Evolutionary conservation across 2,329 filamentous ascomycete genomes (phyloP).

Genomic region (Clonostachys chloroleuca): DNA sequence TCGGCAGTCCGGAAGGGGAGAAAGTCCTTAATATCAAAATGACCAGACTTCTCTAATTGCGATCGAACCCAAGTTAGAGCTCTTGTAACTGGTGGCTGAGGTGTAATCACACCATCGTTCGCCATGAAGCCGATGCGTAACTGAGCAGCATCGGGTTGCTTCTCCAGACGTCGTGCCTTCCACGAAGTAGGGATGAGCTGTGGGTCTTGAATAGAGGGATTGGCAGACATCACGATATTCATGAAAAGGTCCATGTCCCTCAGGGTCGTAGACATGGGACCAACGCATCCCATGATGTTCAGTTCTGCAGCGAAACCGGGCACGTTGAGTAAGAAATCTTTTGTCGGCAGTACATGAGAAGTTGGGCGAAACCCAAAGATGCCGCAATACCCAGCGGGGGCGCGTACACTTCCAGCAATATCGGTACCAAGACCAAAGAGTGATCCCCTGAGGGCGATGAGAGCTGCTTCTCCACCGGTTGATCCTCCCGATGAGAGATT

Average conservation of each 20-base stretch:
- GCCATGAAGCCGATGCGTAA: too few relatives aligned
- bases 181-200: conserved; percentile 32
- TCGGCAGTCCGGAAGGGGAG: conserved; percentile 11
- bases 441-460: conserved; percentile 33
- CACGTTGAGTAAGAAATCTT: neutral
- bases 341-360: conserved; percentile 16
- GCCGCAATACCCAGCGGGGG: conserved; percentile 36
- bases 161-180: conserved; percentile 6
- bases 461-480: conserved; percentile 50
- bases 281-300: conserved; percentile 15
- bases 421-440: conserved; percentile 37
- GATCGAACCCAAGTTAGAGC: conserved; percentile 9
- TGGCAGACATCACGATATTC: conserved; percentile 23
- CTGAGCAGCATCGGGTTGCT: neutral
- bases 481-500: conserved; percentile 58
- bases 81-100: conserved; percentile 14
- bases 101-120: conserved; percentile 6
- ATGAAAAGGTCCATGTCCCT: conserved; percentile 29
- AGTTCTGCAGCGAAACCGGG: conserved; percentile 24
- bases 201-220: conserved; percentile 34
- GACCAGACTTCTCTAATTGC: neutral
- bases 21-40: conserved; percentile 7
- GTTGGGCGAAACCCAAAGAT: conserved; percentile 36
- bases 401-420: conserved; percentile 38
- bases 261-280: conserved; percentile 13